Conservation (phyloP, 176 grass and related monocot species). For the Puya raimondii region DNA sequence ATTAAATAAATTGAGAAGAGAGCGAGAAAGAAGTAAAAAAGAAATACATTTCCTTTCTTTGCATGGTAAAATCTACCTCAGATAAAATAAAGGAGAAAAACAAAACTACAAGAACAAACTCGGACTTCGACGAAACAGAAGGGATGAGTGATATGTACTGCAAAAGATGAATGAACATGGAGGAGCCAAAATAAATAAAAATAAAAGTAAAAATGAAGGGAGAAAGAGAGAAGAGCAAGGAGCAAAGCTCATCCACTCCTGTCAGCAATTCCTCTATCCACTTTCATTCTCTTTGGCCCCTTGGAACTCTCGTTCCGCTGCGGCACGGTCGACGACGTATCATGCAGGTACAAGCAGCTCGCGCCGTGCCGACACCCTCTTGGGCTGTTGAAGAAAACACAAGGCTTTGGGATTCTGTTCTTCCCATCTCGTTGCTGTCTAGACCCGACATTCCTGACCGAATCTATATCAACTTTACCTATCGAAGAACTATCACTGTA, state of each 20-base stretch:
- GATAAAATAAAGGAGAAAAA: conserved; percentile 29
- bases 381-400: conserved; percentile 67
- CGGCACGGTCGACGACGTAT: conserved; percentile 28
- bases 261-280: conserved; percentile 69
- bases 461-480: conserved; percentile 19
- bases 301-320: conserved; percentile 41
- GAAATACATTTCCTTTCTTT: conserved; percentile 19
- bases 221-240: background rate
- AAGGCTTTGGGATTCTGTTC: conserved; percentile 49
- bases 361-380: conserved; percentile 77
- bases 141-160: background rate
- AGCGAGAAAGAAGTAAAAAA: conserved; percentile 26
- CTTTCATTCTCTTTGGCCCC: conserved; percentile 66
- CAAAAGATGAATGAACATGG: background rate
- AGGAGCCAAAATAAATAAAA: background rate
- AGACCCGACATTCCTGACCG: conserved; percentile 9
- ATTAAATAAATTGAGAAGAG: conserved; percentile 12
- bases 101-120: conserved; percentile 8
- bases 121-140: background rate
- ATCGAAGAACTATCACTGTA: conserved; percentile 21
- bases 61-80: conserved; percentile 17
- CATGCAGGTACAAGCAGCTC: conserved; percentile 75
- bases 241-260: conserved; percentile 19
- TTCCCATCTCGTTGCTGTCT: conserved; percentile 33
- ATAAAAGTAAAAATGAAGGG: background rate